Conservation (phyloP, 73 alveolate genomes). For the Loxodes magnus region DNA sequence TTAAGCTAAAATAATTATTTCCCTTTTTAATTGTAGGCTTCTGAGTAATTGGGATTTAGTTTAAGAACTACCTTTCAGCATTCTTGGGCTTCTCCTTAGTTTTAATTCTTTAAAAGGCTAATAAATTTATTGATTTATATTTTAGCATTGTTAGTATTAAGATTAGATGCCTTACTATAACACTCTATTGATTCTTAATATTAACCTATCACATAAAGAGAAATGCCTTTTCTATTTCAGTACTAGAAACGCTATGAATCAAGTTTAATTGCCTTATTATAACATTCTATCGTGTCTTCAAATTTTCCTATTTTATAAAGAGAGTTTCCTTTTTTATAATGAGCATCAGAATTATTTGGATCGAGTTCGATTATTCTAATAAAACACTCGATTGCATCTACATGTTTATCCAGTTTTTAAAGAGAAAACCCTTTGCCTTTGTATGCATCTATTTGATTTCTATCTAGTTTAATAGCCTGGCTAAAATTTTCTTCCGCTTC, state of each 20-base stretch:
- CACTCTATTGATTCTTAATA: too few relatives aligned
- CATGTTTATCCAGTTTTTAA: conserved; percentile 77
- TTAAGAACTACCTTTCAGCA: too few relatives aligned
- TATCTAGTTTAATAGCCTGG: conserved; percentile 51
- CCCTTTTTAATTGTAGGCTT: too few relatives aligned
- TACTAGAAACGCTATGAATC: conserved; percentile 33
- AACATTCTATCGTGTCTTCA: conserved; percentile 79
- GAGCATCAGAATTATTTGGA: conserved; percentile 92
- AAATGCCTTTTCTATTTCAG: too few relatives aligned
- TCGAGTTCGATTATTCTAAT: conserved; percentile 73
- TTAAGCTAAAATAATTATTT: too few relatives aligned
- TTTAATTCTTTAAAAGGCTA: too few relatives aligned
- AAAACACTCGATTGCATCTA: conserved; percentile 91
- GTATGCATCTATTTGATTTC: conserved; percentile 75
- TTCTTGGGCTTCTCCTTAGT: too few relatives aligned
- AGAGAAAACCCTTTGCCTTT: conserved; percentile 89
- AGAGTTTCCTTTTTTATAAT: conserved; percentile 93
- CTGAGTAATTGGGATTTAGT: too few relatives aligned
- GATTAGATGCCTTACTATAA: too few relatives aligned
- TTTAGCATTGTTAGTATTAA: too few relatives aligned
- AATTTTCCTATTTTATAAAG: conserved; percentile 87
- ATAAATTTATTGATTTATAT: too few relatives aligned
- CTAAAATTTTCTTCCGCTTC: conserved; percentile 82
- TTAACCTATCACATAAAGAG: too few relatives aligned
- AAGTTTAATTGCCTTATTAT: conserved; percentile 80